phyloP scores from a whole-genome alignment of 176 grass and related monocot genomes.

The Triticum dicoccoides region DNA sequence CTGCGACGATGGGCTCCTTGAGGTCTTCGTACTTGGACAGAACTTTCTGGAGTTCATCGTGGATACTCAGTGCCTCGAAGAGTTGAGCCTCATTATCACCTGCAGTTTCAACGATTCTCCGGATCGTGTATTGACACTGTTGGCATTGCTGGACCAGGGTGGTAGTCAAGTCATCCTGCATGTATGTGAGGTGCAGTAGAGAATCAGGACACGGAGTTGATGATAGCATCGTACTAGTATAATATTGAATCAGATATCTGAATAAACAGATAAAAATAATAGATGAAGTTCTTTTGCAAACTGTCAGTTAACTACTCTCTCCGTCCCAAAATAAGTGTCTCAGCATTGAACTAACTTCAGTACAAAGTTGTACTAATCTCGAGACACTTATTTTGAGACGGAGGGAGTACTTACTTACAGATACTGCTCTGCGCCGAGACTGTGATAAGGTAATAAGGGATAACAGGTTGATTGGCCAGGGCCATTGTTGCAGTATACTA shows the following conservation, averaged over 20 bases:
- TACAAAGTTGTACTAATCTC: no score
- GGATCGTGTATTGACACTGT: slow-evolving; percentile 68
- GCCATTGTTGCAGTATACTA: neutral
- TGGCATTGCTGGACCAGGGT: slow-evolving; percentile 87
- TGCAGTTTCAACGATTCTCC: slow-evolving; percentile 71
- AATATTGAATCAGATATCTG: neutral
- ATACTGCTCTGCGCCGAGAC: neutral
- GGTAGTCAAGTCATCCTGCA: slow-evolving; percentile 85
- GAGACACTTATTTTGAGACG: no score
- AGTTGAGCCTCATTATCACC: slow-evolving; percentile 68
- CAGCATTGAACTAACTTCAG: no score
- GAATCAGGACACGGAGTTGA: neutral
- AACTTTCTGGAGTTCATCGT: slow-evolving; percentile 81
- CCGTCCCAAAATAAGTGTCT: no score
- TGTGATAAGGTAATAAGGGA: neutral
- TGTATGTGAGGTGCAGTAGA: neutral
- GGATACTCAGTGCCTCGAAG: slow-evolving; percentile 79
- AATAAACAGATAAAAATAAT: neutral
- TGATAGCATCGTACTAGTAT: neutral
- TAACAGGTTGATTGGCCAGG: neutral
- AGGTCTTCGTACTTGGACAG: slow-evolving; percentile 75
- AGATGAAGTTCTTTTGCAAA: neutral
- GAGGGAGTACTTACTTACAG: neutral
- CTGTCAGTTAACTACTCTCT: neutral
- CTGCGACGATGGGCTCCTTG: slow-evolving; percentile 49